Conservation (phyloP, 352 stramenopile genomes). For the Halophytophthora batemanensis region DNA sequence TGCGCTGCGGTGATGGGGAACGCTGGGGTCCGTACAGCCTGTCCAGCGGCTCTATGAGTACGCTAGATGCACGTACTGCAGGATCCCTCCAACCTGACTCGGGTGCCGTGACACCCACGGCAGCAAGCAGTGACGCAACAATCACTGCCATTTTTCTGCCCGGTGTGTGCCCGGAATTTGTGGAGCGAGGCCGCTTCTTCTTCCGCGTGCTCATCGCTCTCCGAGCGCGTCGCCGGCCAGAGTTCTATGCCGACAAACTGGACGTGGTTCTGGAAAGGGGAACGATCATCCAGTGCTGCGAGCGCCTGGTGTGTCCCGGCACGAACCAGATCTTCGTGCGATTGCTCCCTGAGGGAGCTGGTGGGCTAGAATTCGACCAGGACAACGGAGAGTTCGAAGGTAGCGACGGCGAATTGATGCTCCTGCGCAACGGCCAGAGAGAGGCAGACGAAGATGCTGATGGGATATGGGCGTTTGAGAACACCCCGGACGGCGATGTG, state of each 20-base stretch:
- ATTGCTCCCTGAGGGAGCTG: constrained; percentile 17
- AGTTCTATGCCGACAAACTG: constrained; percentile 50
- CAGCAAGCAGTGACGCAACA: not conserved
- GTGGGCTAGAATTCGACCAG: constrained; percentile 5
- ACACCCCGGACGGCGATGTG: constrained; percentile 48
- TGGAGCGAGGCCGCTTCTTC: constrained; percentile 61
- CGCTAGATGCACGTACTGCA: constrained; percentile 26
- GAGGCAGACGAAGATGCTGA: constrained; percentile 32
- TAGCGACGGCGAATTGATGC: constrained; percentile 13
- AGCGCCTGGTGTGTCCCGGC: constrained; percentile 53
- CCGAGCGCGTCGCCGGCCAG: constrained; percentile 41
- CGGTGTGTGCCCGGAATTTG: constrained; percentile 56
- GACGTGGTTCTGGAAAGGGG: constrained; percentile 55
- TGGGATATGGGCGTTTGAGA: constrained; percentile 67
- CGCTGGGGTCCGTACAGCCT: constrained; percentile 68
- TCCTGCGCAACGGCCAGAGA: constrained; percentile 23
- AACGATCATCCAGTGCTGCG: constrained; percentile 42
- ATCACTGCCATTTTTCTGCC: constrained; percentile 41
- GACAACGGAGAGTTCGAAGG: constrained; percentile 17
- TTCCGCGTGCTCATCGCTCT: constrained; percentile 54
- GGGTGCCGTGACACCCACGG: constrained; percentile 12
- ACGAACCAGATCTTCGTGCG: constrained; percentile 71
- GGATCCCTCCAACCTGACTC: constrained; percentile 3
- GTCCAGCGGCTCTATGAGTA: constrained; percentile 54
- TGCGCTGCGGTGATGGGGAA: constrained; percentile 55